A percentile compares a stretch with the other conserved stretches of the same genome.
Conservation (phyloP, 257 asterid species). For the Plantago major region DNA sequence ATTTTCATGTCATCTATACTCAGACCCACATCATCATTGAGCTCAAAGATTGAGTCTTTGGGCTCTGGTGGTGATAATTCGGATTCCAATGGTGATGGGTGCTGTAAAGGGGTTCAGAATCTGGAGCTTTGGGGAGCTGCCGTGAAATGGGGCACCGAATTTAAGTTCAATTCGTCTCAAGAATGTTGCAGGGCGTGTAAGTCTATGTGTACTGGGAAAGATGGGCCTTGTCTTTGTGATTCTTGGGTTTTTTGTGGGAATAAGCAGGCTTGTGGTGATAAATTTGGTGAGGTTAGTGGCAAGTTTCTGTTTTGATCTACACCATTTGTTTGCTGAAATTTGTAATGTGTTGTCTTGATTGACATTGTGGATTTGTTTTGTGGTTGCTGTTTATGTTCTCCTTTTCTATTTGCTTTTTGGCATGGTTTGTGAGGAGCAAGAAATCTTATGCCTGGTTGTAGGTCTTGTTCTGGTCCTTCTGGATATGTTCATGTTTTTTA, state of each 20-base stretch:
- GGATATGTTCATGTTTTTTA: no score
- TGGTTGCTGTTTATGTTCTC: no score
- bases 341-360: constrained; percentile 6
- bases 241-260: constrained; percentile 94
- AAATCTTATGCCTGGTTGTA: no score
- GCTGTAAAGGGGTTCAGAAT: constrained; percentile 70
- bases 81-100: constrained; percentile 28
- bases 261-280: constrained; percentile 64
- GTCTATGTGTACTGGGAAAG: constrained; percentile 68
- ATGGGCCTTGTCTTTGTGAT: constrained; percentile 92
- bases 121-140: constrained; percentile 94
- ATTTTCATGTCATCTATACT: constrained; percentile 57
- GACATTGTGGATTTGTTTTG: not conserved
- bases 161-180: constrained; percentile 69
- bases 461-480: no score
- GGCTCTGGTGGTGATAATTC: constrained; percentile 14
- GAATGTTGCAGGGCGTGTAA: constrained; percentile 78
- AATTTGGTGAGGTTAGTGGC: constrained; percentile 74
- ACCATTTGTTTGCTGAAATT: not conserved
- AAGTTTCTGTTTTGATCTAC: constrained; percentile 38
- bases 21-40: constrained; percentile 29
- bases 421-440: no score
- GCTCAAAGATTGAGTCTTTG: constrained; percentile 24
- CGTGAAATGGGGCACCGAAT: constrained; percentile 92
- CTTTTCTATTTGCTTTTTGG: no score